A percentile compares a stretch with the other conserved stretches of the same genome.
Evolutionary conservation across 768 basidiomycete genomes (phyloP).

Genomic region (Russula compacta): DNA sequence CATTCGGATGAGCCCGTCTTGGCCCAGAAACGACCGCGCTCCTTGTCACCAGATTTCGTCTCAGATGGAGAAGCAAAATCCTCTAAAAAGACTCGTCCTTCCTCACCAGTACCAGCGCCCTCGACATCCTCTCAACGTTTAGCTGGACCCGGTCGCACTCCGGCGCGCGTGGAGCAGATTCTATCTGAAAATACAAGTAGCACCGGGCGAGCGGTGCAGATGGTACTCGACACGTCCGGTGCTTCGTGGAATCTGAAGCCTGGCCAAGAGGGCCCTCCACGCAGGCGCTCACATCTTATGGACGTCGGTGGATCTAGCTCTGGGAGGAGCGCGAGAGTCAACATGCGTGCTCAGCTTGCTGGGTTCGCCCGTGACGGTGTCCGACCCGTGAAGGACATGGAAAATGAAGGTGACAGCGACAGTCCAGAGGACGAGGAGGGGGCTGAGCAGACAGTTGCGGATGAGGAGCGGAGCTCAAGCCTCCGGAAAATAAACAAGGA

Average conservation of each 20-base stretch:
- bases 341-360: constrained; percentile 39
- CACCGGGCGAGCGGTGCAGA: constrained; percentile 29
- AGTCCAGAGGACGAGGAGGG: constrained; percentile 20
- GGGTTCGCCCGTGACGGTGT: constrained; percentile 47
- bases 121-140: not conserved
- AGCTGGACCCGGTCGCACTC: constrained; percentile 13
- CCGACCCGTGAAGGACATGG: constrained; percentile 21
- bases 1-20: not conserved
- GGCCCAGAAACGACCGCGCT: constrained; percentile 4
- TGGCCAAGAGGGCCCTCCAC: constrained; percentile 32
- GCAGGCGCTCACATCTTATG: constrained; percentile 6
- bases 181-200: constrained; percentile 15
- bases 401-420: constrained; percentile 11
- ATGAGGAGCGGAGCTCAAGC: constrained; percentile 11
- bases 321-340: constrained; percentile 24
- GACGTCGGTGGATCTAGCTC: constrained; percentile 12
- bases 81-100: not conserved
- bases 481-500: not conserved
- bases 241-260: constrained; percentile 41
- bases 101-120: not conserved
- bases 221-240: constrained; percentile 42
- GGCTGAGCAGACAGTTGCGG: constrained; percentile 19
- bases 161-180: constrained; percentile 18
- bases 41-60: not conserved
- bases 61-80: not conserved